Conservation (phyloP, 805 yeast species). For the Kluyveromyces lactis region DNA sequence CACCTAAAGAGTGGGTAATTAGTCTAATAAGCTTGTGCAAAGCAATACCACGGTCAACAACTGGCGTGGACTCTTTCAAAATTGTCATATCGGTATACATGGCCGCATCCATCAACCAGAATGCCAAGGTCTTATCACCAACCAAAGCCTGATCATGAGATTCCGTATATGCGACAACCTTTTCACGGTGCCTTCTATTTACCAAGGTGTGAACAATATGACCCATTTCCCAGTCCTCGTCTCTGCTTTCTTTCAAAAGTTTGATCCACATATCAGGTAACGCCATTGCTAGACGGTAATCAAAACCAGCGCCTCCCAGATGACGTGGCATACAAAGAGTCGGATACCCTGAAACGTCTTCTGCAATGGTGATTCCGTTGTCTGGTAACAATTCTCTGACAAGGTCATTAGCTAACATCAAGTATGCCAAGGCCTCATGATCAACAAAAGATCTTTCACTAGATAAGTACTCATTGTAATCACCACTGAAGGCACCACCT, state of each 20-base stretch:
- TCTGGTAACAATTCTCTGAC: constrained; percentile 46
- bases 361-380: constrained; percentile 74
- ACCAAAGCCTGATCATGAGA: constrained; percentile 97
- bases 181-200: constrained; percentile 81
- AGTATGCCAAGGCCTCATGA: constrained; percentile 74
- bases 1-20: constrained; percentile 85
- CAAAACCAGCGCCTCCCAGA: constrained; percentile 87
- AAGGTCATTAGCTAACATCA: constrained; percentile 85
- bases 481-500: constrained; percentile 78
- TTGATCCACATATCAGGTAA: constrained; percentile 99
- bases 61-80: constrained; percentile 61
- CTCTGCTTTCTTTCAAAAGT: constrained; percentile 68
- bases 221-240: constrained; percentile 89
- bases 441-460: constrained; percentile 63
- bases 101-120: constrained; percentile 97
- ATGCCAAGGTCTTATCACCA: constrained; percentile 93
- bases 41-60: constrained; percentile 82
- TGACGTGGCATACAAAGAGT: constrained; percentile 71
- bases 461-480: constrained; percentile 83
- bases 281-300: constrained; percentile 93
- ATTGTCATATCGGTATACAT: constrained; percentile 95
- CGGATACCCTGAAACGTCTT: constrained; percentile 97
- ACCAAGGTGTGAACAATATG: constrained; percentile 72
- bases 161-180: constrained; percentile 87
- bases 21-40: constrained; percentile 87